These are phyloP conservation scores for Fragilaria crotonensis DNA, from an alignment of 108 stramenopile species.

Conservation along the genomic window DNA sequence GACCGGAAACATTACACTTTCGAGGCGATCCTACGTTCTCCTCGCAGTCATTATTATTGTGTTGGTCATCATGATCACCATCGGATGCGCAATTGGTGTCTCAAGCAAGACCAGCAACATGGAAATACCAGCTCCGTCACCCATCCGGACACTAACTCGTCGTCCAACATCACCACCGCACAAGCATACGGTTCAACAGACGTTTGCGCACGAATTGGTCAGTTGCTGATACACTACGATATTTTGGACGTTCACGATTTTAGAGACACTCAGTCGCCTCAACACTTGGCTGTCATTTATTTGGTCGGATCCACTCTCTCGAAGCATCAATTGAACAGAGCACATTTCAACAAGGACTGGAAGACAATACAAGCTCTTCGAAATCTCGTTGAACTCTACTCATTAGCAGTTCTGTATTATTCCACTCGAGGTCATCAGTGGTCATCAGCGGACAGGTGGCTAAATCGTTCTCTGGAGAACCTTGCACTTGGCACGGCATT, in stretches of 20 bases:
- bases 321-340: not conserved
- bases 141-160: not conserved
- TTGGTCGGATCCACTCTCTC: not conserved
- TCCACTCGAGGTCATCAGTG: not conserved
- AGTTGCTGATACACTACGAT: not conserved
- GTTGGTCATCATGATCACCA: not conserved
- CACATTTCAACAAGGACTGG: not conserved
- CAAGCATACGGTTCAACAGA: not conserved
- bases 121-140: not conserved
- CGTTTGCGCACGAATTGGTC: not conserved
- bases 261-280: not conserved
- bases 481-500: not conserved
- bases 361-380: not conserved
- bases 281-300: not conserved
- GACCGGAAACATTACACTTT: not conserved
- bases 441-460: not conserved
- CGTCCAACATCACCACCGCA: not conserved
- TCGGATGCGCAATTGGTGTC: not conserved
- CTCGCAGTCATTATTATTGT: not conserved
- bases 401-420: not conserved
- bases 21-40: not conserved
- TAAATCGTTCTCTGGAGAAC: not conserved
- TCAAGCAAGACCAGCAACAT: not conserved
- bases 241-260: not conserved
- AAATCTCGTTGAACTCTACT: not conserved